phyloP scores from a whole-genome alignment of 257 asterid genomes.

The Prunella vulgaris region DNA sequence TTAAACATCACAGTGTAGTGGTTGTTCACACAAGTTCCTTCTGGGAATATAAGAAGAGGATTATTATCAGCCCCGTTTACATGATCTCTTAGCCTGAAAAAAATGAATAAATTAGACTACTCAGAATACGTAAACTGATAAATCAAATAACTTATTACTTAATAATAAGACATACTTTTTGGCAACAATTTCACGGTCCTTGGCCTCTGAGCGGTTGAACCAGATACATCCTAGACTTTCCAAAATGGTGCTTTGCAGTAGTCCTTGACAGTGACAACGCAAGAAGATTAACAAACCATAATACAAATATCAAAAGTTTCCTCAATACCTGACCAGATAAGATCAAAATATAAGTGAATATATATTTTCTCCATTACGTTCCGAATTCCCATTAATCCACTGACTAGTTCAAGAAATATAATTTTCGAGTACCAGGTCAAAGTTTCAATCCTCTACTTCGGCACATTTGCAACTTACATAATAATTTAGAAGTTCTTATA shows the following conservation, averaged over 20 bases:
- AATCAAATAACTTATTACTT: conserved; percentile 6
- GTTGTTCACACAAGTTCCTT: conserved; percentile 92
- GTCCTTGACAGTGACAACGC: conserved; percentile 41
- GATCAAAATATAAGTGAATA: not conserved
- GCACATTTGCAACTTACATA: not conserved
- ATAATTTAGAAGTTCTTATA: not conserved
- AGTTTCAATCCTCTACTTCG: conserved; percentile 2
- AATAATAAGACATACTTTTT: conserved; percentile 54
- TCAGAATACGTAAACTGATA: conserved; percentile 12
- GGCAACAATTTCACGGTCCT: conserved; percentile 94
- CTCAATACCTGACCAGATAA: not conserved
- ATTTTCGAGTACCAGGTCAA: not conserved
- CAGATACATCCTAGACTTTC: conserved; percentile 98
- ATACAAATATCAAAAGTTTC: conserved; percentile 5
- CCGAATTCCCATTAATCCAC: not conserved
- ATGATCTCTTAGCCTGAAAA: conserved; percentile 84
- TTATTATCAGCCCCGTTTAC: conserved; percentile 86
- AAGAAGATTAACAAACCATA: conserved; percentile 13
- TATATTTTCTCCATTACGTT: not conserved
- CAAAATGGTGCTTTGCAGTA: conserved; percentile 89
- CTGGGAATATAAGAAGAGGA: conserved; percentile 98
- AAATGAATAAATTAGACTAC: not conserved
- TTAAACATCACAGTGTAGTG: conserved; percentile 93
- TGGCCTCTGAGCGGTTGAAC: conserved; percentile 96
- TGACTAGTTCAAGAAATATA: not conserved